A percentile compares a stretch with the other conserved stretches of the same genome.
phyloP scores from a whole-genome alignment of 805 yeast genomes.

The Candida chauliodis region DNA sequence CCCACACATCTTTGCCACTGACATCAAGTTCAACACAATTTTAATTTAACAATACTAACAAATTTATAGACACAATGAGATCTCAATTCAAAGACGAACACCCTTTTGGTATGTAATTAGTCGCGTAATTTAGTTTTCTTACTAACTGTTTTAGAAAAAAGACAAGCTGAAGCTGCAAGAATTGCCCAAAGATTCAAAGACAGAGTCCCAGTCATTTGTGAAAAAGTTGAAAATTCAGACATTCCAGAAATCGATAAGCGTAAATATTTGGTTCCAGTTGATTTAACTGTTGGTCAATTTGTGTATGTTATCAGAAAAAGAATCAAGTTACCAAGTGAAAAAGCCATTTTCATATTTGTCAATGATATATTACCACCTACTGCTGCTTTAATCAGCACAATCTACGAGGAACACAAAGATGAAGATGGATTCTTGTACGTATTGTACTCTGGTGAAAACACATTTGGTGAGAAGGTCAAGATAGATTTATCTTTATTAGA shows the following conservation, averaged over 20 bases:
- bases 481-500: slow-evolving; percentile 12
- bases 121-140: not conserved
- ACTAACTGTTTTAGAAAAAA: slow-evolving; percentile 53
- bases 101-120: slow-evolving; percentile 69
- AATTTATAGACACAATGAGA: slow-evolving; percentile 51
- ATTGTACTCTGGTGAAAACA: slow-evolving; percentile 95
- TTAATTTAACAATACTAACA: slow-evolving; percentile 7
- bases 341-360: slow-evolving; percentile 96
- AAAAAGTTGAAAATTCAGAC: slow-evolving; percentile 94
- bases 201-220: slow-evolving; percentile 95
- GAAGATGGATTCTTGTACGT: slow-evolving; percentile 97
- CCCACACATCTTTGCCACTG: no score
- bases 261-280: slow-evolving; percentile 94
- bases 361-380: slow-evolving; percentile 98
- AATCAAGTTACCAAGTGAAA: slow-evolving; percentile 91
- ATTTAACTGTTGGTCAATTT: slow-evolving; percentile 95
- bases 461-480: slow-evolving; percentile 67
- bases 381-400: slow-evolving; percentile 91
- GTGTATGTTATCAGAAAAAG: slow-evolving; percentile 97
- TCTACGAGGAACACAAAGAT: slow-evolving; percentile 95
- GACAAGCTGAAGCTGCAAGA: slow-evolving; percentile 92
- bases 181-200: slow-evolving; percentile 85
- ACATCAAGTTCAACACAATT: not conserved
- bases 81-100: slow-evolving; percentile 94
- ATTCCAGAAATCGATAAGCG: slow-evolving; percentile 96